Conservation (phyloP, 1,284 basidiomycete genomes). For the Pascua sp. region DNA sequence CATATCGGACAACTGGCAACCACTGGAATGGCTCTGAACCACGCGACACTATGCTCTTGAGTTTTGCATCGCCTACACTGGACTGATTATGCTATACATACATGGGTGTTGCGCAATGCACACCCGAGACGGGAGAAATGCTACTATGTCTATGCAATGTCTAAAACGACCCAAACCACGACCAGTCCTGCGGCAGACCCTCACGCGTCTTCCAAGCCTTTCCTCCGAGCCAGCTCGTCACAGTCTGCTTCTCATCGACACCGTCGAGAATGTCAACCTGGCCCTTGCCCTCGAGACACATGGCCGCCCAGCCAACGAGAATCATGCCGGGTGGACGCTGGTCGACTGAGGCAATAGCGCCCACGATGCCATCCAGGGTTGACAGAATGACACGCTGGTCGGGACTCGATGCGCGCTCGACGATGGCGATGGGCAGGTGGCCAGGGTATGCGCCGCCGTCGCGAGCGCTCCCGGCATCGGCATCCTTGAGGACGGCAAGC, state of each 20-base stretch:
- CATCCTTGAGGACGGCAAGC: slow-evolving; percentile 58
- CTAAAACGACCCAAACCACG: slow-evolving; percentile 7
- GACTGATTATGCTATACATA: neutral
- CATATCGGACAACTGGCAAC: no score
- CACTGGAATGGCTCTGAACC: no score
- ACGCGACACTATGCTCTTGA: no score
- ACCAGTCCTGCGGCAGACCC: slow-evolving; percentile 27
- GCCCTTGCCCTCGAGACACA: slow-evolving; percentile 55
- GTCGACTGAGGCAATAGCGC: slow-evolving; percentile 72
- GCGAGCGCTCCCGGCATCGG: slow-evolving; percentile 23
- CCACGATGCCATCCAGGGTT: slow-evolving; percentile 69
- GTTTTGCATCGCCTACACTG: no score
- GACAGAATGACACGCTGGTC: slow-evolving; percentile 84
- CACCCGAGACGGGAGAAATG: neutral
- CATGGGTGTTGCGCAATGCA: neutral
- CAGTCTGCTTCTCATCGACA: slow-evolving; percentile 37
- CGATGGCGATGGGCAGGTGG: slow-evolving; percentile 80
- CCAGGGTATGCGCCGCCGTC: slow-evolving; percentile 67
- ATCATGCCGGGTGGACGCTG: slow-evolving; percentile 95
- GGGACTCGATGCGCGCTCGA: slow-evolving; percentile 86
- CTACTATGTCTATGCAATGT: slow-evolving; percentile 1
- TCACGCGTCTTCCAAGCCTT: slow-evolving; percentile 37
- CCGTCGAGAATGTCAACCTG: slow-evolving; percentile 55
- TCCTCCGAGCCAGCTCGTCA: slow-evolving; percentile 40
- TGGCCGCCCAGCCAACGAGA: slow-evolving; percentile 79